Conservation (phyloP, 139 green algal species). For the Micractinium sp. region DNA sequence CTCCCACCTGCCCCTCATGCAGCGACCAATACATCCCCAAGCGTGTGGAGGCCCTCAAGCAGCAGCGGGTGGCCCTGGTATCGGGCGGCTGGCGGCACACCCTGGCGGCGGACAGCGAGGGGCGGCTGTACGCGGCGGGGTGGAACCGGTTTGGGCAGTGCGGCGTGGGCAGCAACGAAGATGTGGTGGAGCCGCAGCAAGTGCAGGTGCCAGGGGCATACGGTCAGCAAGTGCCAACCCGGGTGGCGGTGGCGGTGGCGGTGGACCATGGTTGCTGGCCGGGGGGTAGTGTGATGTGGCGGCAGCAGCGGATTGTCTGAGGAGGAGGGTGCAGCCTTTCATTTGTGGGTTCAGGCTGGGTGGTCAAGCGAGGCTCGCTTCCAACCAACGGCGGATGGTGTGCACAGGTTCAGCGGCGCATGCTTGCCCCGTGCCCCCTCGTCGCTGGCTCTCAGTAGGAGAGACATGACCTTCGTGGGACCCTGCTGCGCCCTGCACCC, state of each 20-base stretch:
- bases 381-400: too few species aligned
- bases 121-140: conserved; percentile 80
- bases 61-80: conserved; percentile 12
- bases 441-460: too few species aligned
- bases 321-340: too few species aligned
- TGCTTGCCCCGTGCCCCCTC: not conserved
- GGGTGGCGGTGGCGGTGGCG: not conserved
- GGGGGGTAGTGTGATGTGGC: not conserved
- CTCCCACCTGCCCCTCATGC: not conserved
- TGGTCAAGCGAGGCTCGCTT: too few species aligned
- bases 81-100: conserved; percentile 90
- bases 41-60: conserved; percentile 10
- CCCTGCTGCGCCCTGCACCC: not conserved
- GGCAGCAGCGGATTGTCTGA: not conserved
- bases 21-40: conserved; percentile 27
- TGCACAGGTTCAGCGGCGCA: not conserved
- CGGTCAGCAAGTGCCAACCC: not conserved
- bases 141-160: conserved; percentile 95
- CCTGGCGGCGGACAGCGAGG: conserved; percentile 67
- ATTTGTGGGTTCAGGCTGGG: too few species aligned
- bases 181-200: conserved; percentile 52
- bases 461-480: not conserved
- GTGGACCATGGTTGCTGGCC: too few species aligned
- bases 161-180: conserved; percentile 67
- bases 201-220: conserved; percentile 31